Conservation (phyloP, 306 rosid genomes). For the Oemleria cerasiformis region DNA sequence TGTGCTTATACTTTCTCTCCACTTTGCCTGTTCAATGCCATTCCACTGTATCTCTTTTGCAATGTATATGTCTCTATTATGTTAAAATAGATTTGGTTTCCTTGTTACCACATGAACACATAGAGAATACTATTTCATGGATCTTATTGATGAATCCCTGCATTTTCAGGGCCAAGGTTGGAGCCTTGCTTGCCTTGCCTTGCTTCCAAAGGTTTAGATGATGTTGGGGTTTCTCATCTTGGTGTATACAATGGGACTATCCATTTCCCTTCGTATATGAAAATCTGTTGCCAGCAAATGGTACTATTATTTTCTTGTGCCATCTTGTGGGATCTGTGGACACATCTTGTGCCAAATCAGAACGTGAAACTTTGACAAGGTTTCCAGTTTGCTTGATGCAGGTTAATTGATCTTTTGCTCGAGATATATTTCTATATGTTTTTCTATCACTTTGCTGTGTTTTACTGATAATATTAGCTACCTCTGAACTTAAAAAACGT, state of each 20-base stretch:
- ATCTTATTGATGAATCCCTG: constrained; percentile 36
- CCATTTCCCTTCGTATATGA: constrained; percentile 10
- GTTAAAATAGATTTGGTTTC: background rate
- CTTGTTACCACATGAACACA: constrained; percentile 21
- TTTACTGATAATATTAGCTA: background rate
- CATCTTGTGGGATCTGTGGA: constrained; percentile 16
- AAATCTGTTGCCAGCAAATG: constrained; percentile 10
- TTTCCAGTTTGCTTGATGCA: constrained; percentile 11
- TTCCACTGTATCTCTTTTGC: background rate
- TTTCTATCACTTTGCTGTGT: background rate
- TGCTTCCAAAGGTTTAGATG: constrained; percentile 42
- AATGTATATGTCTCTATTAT: background rate
- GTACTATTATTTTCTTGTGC: constrained; percentile 11
- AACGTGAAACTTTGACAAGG: constrained; percentile 16
- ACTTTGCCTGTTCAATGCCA: background rate
- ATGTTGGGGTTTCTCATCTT: constrained; percentile 21
- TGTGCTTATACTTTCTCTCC: background rate
- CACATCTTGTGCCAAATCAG: constrained; percentile 19
- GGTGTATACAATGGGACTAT: constrained; percentile 22
- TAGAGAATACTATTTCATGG: constrained; percentile 10
- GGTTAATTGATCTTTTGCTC: background rate
- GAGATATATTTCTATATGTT: background rate
- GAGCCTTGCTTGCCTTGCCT: constrained; percentile 49
- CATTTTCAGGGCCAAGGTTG: constrained; percentile 50
- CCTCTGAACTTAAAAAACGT: background rate